Base-by-base conservation (phyloP, 1,284 basidiomycete genomes). In the Apiotrichum montevideense region DNA sequence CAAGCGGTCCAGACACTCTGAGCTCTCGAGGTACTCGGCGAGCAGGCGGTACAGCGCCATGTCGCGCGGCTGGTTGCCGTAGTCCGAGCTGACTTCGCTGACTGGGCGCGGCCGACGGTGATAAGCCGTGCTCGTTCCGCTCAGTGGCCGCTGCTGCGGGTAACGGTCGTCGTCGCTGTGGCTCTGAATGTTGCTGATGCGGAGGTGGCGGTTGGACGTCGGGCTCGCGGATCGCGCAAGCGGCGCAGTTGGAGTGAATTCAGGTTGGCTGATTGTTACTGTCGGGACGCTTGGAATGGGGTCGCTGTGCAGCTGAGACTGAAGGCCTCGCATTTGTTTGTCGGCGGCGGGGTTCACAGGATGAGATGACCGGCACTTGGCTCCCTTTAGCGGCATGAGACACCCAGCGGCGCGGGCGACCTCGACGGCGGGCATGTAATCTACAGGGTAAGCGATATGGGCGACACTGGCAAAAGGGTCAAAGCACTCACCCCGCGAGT, bases 351-450 rank as follows among this genome's bases (percentile, higher is more conserved):
- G n/a, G n/a, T 42, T 42, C 6, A 42, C 41, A 14, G 41, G 41
- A 14, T 42, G 41, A 14, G n/a, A 21, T 8, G 10, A 46, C 3
- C 57, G 56, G n/a, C 44, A 29, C 7, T 61, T 47, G 34, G 70
- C 67, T 3, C 54, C 43, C 33, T 55, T 58, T 6, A 67, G 68
- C 9, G 68, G 67, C n/a, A 56, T 32, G 0, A 50, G 54, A 13
- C 67, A 66, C 1, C 72, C 73, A 2, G 72, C 70, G 10, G 64
- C 14, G 5, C 65, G 64, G 6, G 66, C 51, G 6, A 75, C 65
- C 45, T 74, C 75, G 34, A 68, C 66, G 1, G 75, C 75, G 58
- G 75, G 73, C 71, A 74, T 70, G 52, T 77, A 73, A 58, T 77
- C 74, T 69, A 58, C 29, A 2, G 9, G 15, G 7, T 35, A 13